phyloP scores from a whole-genome alignment of 306 rosid genomes.

The Canavalia gladiata region DNA sequence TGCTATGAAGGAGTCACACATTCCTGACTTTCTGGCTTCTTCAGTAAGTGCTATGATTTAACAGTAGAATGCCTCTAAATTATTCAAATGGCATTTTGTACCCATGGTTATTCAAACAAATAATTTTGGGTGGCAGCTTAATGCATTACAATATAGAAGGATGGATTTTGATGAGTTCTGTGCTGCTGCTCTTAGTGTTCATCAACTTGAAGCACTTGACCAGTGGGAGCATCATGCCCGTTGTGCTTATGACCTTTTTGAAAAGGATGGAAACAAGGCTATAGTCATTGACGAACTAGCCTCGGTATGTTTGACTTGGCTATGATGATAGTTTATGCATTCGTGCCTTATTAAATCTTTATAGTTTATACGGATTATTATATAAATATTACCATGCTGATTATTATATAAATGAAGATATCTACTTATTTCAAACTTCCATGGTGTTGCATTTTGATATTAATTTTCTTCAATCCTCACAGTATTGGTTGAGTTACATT shows the following conservation, averaged over 20 bases:
- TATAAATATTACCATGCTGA: neutral
- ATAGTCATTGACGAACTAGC: slow-evolving; percentile 84
- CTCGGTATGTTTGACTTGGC: slow-evolving; percentile 63
- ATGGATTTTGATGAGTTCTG: slow-evolving; percentile 88
- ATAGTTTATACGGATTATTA: neutral
- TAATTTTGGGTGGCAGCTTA: slow-evolving; percentile 62
- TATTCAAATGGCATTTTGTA: slow-evolving; percentile 5
- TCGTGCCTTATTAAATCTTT: slow-evolving; percentile 4
- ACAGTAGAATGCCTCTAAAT: neutral
- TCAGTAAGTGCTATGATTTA: slow-evolving; percentile 58
- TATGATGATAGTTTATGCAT: slow-evolving; percentile 2
- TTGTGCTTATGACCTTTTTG: slow-evolving; percentile 77
- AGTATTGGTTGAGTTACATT: neutral
- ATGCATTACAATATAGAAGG: slow-evolving; percentile 76
- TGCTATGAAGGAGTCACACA: slow-evolving; percentile 80
- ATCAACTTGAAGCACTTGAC: slow-evolving; percentile 74
- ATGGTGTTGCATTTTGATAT: slow-evolving; percentile 17
- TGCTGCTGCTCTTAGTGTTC: slow-evolving; percentile 76
- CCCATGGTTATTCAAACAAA: slow-evolving; percentile 16
- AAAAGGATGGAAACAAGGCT: slow-evolving; percentile 80
- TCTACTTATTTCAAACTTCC: neutral
- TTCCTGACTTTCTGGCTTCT: slow-evolving; percentile 63
- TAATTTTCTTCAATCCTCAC: slow-evolving; percentile 15
- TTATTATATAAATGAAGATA: neutral
- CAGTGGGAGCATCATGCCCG: slow-evolving; percentile 83